A percentile compares a stretch with the other conserved stretches of the same genome.
Evolutionary conservation across 768 basidiomycete genomes (phyloP).

Genomic region (Psilocybe subaeruginosa): DNA sequence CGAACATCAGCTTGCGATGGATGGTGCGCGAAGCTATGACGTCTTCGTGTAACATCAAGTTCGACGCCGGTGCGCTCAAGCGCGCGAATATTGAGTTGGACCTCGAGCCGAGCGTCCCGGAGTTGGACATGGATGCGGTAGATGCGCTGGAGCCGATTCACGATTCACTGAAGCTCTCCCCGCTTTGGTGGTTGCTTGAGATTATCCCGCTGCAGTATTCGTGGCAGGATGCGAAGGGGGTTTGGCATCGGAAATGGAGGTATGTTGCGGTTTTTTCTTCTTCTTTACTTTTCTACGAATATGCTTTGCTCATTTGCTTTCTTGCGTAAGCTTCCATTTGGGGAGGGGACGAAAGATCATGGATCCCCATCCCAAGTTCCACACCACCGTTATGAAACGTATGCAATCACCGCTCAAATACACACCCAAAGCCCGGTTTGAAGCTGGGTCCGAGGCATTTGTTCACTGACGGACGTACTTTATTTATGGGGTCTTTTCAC

Average conservation of each 20-base stretch:
- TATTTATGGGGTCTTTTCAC: too few species aligned
- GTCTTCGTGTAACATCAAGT: conserved; percentile 62
- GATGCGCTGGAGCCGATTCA: conserved; percentile 55
- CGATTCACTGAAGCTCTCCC: conserved; percentile 48
- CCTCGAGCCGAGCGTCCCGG: conserved; percentile 12
- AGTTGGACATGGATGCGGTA: conserved; percentile 27
- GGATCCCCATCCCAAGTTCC: conserved; percentile 55
- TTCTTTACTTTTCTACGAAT: not conserved
- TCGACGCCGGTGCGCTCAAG: conserved; percentile 51
- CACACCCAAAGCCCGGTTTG: conserved; percentile 59
- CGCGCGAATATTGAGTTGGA: conserved; percentile 39
- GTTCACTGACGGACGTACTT: conserved; percentile 25
- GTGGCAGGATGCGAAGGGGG: conserved; percentile 59
- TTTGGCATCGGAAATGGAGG: conserved; percentile 60
- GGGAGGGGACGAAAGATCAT: conserved; percentile 59
- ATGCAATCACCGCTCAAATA: conserved; percentile 56
- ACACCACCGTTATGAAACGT: conserved; percentile 63
- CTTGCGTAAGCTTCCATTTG: conserved; percentile 45
- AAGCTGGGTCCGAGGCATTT: conserved; percentile 48
- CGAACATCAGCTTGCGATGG: conserved; percentile 73
- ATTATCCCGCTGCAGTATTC: conserved; percentile 54
- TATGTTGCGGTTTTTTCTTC: conserved; percentile 35
- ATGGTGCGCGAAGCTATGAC: conserved; percentile 71
- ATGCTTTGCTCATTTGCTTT: not conserved
- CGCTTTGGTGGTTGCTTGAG: conserved; percentile 76